Evolutionary conservation across 768 basidiomycete genomes (phyloP).

Genomic region (Leccinum imitatum): DNA sequence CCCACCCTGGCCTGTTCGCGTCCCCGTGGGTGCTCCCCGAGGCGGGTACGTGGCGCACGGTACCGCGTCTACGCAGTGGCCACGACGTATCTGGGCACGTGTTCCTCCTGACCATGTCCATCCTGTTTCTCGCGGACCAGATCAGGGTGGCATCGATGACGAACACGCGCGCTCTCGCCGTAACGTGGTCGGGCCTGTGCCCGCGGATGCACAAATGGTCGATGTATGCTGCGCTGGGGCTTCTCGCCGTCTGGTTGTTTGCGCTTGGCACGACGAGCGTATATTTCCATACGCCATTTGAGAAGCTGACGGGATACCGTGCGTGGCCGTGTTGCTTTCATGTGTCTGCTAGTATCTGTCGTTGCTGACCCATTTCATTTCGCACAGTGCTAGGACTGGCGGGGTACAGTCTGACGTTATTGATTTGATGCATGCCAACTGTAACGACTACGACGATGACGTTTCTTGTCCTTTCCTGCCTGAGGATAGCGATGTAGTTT

Average conservation of each 20-base stretch:
- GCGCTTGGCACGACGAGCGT: conserved; percentile 79
- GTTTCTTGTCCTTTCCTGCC: not conserved
- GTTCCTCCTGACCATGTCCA: conserved; percentile 75
- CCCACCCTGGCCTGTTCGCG: conserved; percentile 67
- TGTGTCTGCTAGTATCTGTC: conserved; percentile 14
- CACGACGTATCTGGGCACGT: conserved; percentile 95
- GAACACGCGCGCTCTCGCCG: conserved; percentile 14
- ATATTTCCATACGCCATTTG: conserved; percentile 87
- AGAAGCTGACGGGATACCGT: conserved; percentile 88
- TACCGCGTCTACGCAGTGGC: conserved; percentile 70
- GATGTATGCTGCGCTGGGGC: conserved; percentile 41
- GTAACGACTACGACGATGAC: not conserved
- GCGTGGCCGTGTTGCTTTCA: conserved; percentile 33
- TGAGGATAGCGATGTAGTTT: not conserved
- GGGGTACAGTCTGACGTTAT: conserved; percentile 34
- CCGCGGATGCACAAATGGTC: conserved; percentile 47
- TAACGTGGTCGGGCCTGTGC: conserved; percentile 33
- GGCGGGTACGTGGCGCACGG: conserved; percentile 40
- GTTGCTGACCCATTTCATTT: conserved; percentile 5
- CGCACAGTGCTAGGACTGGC: conserved; percentile 38
- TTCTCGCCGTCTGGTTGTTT: conserved; percentile 68
- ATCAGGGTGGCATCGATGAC: conserved; percentile 51
- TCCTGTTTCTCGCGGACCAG: conserved; percentile 78
- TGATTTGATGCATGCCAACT: conserved; percentile 10
- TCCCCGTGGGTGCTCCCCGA: conserved; percentile 37